phyloP scores from a whole-genome alignment of 2,329 filamentous ascomycete genomes.

The Raffaelea deltoideospora region DNA sequence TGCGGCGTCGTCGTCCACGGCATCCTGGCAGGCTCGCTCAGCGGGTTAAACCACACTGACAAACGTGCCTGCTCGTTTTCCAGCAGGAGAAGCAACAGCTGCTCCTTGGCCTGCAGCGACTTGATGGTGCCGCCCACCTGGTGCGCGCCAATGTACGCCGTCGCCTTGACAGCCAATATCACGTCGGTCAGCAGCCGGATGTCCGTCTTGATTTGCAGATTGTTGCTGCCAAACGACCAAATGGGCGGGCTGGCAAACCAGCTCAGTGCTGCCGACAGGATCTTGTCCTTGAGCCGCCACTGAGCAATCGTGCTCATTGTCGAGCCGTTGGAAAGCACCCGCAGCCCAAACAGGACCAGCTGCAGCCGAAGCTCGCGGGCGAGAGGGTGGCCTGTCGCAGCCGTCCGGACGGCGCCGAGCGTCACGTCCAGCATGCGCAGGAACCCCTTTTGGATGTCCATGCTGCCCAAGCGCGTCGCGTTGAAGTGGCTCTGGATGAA shows the following conservation, averaged over 20 bases:
- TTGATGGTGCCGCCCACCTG: slow-evolving; percentile 40
- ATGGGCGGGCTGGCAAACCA: slow-evolving; percentile 78
- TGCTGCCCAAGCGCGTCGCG: slow-evolving; percentile 71
- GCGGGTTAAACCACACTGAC: slow-evolving; percentile 76
- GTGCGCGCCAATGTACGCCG: slow-evolving; percentile 43
- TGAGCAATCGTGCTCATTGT: slow-evolving; percentile 47
- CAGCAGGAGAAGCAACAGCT: slow-evolving; percentile 65
- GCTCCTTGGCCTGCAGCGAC: slow-evolving; percentile 62
- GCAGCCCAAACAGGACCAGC: slow-evolving; percentile 67
- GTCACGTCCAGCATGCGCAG: slow-evolving; percentile 67
- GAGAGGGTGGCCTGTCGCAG: slow-evolving; percentile 62
- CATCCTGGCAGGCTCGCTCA: slow-evolving; percentile 38
- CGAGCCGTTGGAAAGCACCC: slow-evolving; percentile 58
- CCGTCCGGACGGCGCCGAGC: slow-evolving; percentile 52
- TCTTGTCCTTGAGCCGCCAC: slow-evolving; percentile 77
- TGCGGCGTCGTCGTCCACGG: slow-evolving; percentile 24
- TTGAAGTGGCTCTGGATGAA: slow-evolving; percentile 94
- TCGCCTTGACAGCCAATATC: slow-evolving; percentile 45
- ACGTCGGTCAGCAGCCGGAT: slow-evolving; percentile 69
- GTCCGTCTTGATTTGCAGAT: slow-evolving; percentile 86
- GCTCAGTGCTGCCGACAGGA: slow-evolving; percentile 68
- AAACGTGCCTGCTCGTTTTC: slow-evolving; percentile 75
- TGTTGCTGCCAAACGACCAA: slow-evolving; percentile 94
- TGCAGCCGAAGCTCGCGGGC: slow-evolving; percentile 87
- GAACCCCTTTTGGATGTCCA: slow-evolving; percentile 70